phyloP scores from a whole-genome alignment of 2,329 filamentous ascomycete species.

The Thielaviopsis musarum region DNA sequence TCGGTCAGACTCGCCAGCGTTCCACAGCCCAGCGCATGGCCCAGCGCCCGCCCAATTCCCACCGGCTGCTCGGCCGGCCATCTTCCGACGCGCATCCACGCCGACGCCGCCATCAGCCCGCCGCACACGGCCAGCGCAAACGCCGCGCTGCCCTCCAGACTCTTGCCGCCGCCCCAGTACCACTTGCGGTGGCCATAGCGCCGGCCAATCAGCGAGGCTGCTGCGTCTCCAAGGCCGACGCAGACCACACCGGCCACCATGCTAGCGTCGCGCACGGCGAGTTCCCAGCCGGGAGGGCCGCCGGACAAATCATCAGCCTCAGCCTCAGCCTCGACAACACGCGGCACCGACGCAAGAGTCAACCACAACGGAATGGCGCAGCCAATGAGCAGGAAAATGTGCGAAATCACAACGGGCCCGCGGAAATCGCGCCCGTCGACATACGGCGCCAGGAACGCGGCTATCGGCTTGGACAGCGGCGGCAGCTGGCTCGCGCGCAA shows the following conservation, averaged over 20 bases:
- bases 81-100: slow-evolving; percentile 61
- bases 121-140: slow-evolving; percentile 65
- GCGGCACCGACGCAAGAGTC: slow-evolving; percentile 52
- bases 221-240: slow-evolving; percentile 88
- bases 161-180: slow-evolving; percentile 95
- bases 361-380: slow-evolving; percentile 93
- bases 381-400: slow-evolving; percentile 88
- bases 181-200: slow-evolving; percentile 79
- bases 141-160: slow-evolving; percentile 69
- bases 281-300: slow-evolving; percentile 52
- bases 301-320: slow-evolving; percentile 11
- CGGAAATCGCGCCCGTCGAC: slow-evolving; percentile 86
- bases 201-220: slow-evolving; percentile 75
- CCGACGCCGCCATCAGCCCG: slow-evolving; percentile 52
- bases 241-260: slow-evolving; percentile 90
- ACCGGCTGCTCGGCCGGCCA: slow-evolving; percentile 57
- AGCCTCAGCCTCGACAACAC: slow-evolving; percentile 17
- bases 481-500: slow-evolving; percentile 83
- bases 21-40: slow-evolving; percentile 52
- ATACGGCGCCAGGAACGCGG: slow-evolving; percentile 77
- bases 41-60: slow-evolving; percentile 24
- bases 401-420: slow-evolving; percentile 85
- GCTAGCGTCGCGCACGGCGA: slow-evolving; percentile 56
- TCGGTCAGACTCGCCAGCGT: slow-evolving; percentile 78
- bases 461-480: slow-evolving; percentile 71